These are phyloP conservation scores for Xylaria cubensis DNA, from an alignment of 495 filamentous ascomycete species.

Conservation along the genomic window DNA sequence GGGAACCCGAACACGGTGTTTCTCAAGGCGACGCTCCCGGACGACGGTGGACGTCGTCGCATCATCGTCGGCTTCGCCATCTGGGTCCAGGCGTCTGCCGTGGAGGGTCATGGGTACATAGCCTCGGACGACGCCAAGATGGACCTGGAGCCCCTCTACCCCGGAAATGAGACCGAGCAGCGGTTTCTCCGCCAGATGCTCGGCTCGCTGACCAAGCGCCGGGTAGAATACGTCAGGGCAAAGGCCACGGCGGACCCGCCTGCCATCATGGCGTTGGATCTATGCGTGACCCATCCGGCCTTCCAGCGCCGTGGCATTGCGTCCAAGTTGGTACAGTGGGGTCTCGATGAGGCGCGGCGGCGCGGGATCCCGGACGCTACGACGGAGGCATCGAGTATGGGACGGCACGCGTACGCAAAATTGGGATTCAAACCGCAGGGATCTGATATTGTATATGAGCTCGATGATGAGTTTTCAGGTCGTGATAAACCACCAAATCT, in stretches of 20 bases:
- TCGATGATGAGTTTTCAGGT: constrained; percentile 45
- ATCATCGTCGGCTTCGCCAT: constrained; percentile 49
- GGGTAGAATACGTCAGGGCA: constrained; percentile 40
- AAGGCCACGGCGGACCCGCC: constrained; percentile 39
- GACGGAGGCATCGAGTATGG: constrained; percentile 53
- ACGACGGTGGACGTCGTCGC: constrained; percentile 1
- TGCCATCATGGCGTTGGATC: constrained; percentile 45
- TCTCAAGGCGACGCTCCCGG: constrained; percentile 51
- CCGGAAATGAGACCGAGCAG: constrained; percentile 46
- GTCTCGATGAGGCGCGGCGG: constrained; percentile 46
- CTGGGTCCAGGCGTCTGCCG: constrained; percentile 43
- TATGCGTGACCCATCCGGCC: constrained; percentile 50
- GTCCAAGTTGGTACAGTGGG: constrained; percentile 48
- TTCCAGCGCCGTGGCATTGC: constrained; percentile 51
- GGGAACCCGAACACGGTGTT: constrained; percentile 51
- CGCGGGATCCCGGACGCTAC: constrained; percentile 48
- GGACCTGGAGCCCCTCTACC: constrained; percentile 44
- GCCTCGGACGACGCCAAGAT: constrained; percentile 36
- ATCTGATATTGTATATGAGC: constrained; percentile 39
- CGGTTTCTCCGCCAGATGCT: constrained; percentile 45
- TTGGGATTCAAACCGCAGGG: constrained; percentile 48
- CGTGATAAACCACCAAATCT: constrained; percentile 43
- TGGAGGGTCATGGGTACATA: constrained; percentile 47
- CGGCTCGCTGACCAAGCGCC: constrained; percentile 39
- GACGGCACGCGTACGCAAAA: constrained; percentile 48